Conservation (phyloP, 345 rosid species). For the Geranium brycei region DNA sequence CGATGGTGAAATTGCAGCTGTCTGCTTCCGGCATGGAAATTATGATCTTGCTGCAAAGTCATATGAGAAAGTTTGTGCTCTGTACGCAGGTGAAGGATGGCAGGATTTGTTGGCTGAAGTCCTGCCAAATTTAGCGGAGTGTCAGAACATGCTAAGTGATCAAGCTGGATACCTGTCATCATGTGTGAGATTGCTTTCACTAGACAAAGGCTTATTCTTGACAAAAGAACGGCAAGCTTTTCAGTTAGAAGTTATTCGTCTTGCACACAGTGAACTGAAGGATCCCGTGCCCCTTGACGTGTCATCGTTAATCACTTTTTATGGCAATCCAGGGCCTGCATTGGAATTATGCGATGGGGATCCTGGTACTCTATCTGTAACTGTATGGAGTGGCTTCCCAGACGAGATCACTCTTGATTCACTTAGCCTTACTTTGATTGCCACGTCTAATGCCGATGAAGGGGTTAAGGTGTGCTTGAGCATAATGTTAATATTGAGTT, state of each 20-base stretch:
- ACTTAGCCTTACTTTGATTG: constrained; percentile 76
- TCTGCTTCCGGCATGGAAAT: constrained; percentile 76
- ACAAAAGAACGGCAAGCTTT: constrained; percentile 85
- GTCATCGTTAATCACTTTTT: constrained; percentile 81
- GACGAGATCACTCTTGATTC: constrained; percentile 90
- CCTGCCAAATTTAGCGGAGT: constrained; percentile 85
- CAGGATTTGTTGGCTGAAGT: constrained; percentile 91
- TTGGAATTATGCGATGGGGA: constrained; percentile 90
- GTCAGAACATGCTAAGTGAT: constrained; percentile 85
- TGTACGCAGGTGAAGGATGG: constrained; percentile 97
- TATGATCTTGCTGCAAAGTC: constrained; percentile 92
- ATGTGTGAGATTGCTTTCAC: constrained; percentile 78
- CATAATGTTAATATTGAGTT: not conserved
- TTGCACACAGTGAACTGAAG: constrained; percentile 88
- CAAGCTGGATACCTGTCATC: constrained; percentile 92
- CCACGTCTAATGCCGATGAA: constrained; percentile 76
- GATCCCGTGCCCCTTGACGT: constrained; percentile 91
- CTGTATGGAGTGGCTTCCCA: constrained; percentile 97
- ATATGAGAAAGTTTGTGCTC: constrained; percentile 93
- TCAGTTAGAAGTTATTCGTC: constrained; percentile 76
- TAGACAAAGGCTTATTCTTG: constrained; percentile 72
- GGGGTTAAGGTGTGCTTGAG: constrained; percentile 60
- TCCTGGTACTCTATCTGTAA: constrained; percentile 73
- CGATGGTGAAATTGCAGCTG: constrained; percentile 95
- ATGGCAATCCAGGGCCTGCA: constrained; percentile 80